Percentiles rank a stretch among this genome's conserved stretches.
phyloP scores from a whole-genome alignment of 495 filamentous ascomycete genomes.

The Darksidea phi region DNA sequence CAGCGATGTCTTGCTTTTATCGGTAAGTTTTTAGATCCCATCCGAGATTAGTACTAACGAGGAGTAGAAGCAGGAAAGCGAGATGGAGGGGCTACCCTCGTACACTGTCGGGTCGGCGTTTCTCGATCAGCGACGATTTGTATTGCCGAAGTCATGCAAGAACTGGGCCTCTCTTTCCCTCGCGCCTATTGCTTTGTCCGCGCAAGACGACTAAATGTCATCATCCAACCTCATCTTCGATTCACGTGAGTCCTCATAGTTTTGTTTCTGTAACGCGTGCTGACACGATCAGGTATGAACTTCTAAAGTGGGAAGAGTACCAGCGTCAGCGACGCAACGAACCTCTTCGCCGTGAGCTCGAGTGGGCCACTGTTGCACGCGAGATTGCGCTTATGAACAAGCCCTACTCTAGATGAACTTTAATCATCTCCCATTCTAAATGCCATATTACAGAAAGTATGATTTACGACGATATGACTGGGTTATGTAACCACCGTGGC shows the following conservation, averaged over 20 bases:
- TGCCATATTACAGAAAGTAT: constrained; percentile 1
- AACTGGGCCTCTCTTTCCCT: constrained; percentile 76
- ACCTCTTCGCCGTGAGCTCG: constrained; percentile 69
- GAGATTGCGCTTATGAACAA: constrained; percentile 96
- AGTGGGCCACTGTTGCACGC: constrained; percentile 83
- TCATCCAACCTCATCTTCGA: constrained; percentile 68
- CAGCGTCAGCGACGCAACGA: constrained; percentile 49
- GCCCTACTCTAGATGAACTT: constrained; percentile 60
- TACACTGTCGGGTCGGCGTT: constrained; percentile 95
- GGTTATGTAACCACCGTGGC: constrained; percentile 19
- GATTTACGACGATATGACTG: constrained; percentile 29
- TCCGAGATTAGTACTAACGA: not conserved
- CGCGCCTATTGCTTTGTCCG: constrained; percentile 95
- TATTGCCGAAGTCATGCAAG: constrained; percentile 94
- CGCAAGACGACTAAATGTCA: constrained; percentile 78
- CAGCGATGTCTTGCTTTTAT: constrained; percentile 87
- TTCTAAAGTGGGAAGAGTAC: constrained; percentile 92
- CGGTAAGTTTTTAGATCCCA: constrained; percentile 57
- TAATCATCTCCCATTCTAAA: not conserved
- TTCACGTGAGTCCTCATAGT: constrained; percentile 55
- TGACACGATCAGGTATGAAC: constrained; percentile 52
- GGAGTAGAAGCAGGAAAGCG: constrained; percentile 53
- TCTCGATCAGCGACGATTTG: constrained; percentile 95
- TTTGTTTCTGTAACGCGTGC: not conserved
- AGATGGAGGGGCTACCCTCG: constrained; percentile 80